Evolutionary conservation across 2,329 filamentous ascomycete genomes (phyloP).

Genomic region (Biscogniauxia sp.): DNA sequence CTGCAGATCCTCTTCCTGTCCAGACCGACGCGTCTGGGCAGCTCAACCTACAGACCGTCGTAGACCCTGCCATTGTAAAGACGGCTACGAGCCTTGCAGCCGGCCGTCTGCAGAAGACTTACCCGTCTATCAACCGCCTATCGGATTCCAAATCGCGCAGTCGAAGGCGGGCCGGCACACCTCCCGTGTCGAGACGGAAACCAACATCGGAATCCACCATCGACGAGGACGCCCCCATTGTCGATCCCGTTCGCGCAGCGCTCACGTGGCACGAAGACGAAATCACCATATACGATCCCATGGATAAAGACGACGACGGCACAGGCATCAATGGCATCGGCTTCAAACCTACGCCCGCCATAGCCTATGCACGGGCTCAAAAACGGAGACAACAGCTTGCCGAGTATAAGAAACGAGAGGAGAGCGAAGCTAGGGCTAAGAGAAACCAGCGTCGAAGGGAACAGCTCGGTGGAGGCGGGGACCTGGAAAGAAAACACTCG

Average conservation of each 20-base stretch:
- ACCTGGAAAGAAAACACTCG: constrained; percentile 26
- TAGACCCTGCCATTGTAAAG: constrained; percentile 23
- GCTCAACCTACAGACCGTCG: constrained; percentile 18
- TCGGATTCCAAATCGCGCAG: constrained; percentile 38
- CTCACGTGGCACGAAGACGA: constrained; percentile 68
- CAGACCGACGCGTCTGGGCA: constrained; percentile 11
- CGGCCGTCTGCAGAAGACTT: constrained; percentile 32
- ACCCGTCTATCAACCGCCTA: constrained; percentile 39
- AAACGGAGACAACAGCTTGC: constrained; percentile 60
- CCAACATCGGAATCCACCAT: constrained; percentile 16
- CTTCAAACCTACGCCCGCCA: constrained; percentile 61
- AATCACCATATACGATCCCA: constrained; percentile 64
- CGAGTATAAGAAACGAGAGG: constrained; percentile 61
- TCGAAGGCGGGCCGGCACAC: constrained; percentile 28
- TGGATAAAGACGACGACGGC: constrained; percentile 65
- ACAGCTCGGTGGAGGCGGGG: constrained; percentile 26
- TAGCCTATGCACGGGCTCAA: constrained; percentile 55
- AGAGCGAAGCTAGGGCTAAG: constrained; percentile 56
- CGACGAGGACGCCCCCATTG: constrained; percentile 38
- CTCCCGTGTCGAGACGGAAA: constrained; percentile 27
- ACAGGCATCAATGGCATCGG: constrained; percentile 67
- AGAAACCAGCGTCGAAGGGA: constrained; percentile 52
- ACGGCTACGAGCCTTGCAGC: constrained; percentile 12
- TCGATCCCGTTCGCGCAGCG: constrained; percentile 55
- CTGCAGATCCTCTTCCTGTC: constrained; percentile 13